A percentile compares a stretch with the other conserved stretches of the same genome.
Conservation (phyloP, 192 early-diverging fungal species). For the Spizellomyces sp. region DNA sequence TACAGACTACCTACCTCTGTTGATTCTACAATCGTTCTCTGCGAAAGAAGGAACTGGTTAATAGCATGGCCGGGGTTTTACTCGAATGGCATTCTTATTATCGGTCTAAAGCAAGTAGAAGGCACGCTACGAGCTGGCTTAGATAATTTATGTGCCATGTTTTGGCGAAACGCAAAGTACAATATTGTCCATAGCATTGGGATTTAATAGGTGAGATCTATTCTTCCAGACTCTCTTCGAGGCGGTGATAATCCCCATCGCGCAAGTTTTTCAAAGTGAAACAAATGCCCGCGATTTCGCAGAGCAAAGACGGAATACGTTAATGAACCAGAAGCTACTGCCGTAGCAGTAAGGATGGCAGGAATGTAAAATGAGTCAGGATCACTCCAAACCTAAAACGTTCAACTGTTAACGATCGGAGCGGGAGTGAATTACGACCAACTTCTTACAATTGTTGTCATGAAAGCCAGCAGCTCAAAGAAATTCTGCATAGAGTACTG, state of each 20-base stretch:
- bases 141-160: no score
- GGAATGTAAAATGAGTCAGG: conserved; percentile 39
- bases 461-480: conserved; percentile 45
- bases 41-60: no score
- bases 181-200: no score
- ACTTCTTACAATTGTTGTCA: conserved; percentile 39
- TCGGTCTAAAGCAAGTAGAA: no score
- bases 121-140: no score
- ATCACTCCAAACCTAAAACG: conserved; percentile 28
- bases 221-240: no score
- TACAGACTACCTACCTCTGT: no score
- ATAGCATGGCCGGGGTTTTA: no score
- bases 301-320: conserved; percentile 30
- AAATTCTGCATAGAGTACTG: conserved; percentile 47
- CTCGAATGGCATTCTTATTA: no score
- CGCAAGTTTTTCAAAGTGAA: conserved; percentile 29
- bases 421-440: neutral
- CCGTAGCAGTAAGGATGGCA: conserved; percentile 24
- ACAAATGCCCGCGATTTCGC: conserved; percentile 28
- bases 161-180: no score
- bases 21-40: no score
- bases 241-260: conserved; percentile 10
- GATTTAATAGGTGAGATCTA: no score
- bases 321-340: conserved; percentile 32
- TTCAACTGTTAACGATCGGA: neutral